phyloP scores from a whole-genome alignment of 2,329 filamentous ascomycete genomes.

The Didymellaceae sp. region DNA sequence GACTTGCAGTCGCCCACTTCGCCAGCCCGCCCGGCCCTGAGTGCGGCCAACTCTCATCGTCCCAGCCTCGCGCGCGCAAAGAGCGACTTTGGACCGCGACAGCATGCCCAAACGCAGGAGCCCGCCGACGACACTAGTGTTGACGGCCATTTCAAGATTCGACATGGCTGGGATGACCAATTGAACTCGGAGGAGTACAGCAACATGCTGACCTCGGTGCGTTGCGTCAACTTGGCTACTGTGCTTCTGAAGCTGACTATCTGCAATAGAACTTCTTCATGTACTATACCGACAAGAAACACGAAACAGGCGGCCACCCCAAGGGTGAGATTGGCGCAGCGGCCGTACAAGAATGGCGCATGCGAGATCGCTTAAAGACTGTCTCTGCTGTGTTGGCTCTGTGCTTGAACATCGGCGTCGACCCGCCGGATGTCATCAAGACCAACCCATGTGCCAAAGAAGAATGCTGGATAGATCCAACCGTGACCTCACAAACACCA shows the following conservation, averaged over 20 bases:
- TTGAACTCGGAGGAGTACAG: constrained; percentile 91
- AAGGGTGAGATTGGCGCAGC: constrained; percentile 62
- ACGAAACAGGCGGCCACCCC: constrained; percentile 90
- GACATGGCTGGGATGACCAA: constrained; percentile 92
- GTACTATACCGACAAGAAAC: constrained; percentile 98
- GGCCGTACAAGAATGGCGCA: constrained; percentile 90
- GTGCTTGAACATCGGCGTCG: constrained; percentile 96
- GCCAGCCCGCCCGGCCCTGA: constrained; percentile 60
- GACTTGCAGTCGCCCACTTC: constrained; percentile 31
- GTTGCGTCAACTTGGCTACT: constrained; percentile 42
- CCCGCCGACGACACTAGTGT: constrained; percentile 51
- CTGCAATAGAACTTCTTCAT: constrained; percentile 88
- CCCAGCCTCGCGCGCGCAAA: constrained; percentile 60
- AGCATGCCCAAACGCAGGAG: constrained; percentile 30
- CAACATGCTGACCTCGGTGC: constrained; percentile 78
- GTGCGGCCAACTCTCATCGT: constrained; percentile 52
- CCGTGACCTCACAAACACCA: constrained; percentile 72
- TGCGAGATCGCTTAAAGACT: constrained; percentile 95
- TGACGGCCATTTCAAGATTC: constrained; percentile 64
- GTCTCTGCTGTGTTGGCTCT: constrained; percentile 93
- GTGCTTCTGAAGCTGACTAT: constrained; percentile 13
- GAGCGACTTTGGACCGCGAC: constrained; percentile 65
- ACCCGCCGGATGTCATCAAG: constrained; percentile 95
- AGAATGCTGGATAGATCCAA: constrained; percentile 96
- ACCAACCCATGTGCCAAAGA: constrained; percentile 91